Conservation (phyloP, 2,329 filamentous ascomycete genomes). For the Cladosporium sp. region DNA sequence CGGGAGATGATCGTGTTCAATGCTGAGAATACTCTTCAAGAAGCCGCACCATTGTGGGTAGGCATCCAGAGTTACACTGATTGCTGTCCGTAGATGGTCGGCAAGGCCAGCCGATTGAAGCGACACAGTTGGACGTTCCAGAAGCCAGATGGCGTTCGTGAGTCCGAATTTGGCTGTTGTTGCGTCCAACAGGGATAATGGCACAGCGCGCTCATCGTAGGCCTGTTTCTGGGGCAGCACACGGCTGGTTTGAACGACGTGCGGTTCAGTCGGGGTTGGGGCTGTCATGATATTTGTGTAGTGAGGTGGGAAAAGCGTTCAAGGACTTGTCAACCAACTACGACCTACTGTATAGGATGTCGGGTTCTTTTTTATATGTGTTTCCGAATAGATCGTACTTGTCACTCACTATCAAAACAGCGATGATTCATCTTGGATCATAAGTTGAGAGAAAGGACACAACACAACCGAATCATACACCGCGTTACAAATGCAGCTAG, state of each 20-base stretch:
- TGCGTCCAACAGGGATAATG: slow-evolving; percentile 14
- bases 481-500: background rate
- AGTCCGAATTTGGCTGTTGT: slow-evolving; percentile 18
- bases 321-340: background rate
- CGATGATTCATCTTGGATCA: slow-evolving; percentile 3
- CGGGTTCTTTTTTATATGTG: background rate
- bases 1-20: background rate
- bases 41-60: slow-evolving; percentile 16
- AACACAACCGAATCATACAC: background rate
- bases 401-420: background rate
- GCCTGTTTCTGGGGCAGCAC: background rate
- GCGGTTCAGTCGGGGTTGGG: background rate
- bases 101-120: background rate
- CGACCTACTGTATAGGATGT: background rate
- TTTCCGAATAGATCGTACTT: background rate
- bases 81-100: slow-evolving; percentile 2
- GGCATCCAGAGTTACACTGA: slow-evolving; percentile 3
- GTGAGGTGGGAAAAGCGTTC: background rate
- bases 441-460: background rate
- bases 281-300: background rate
- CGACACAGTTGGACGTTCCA: slow-evolving; percentile 12
- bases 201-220: background rate
- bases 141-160: slow-evolving; percentile 16
- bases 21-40: slow-evolving; percentile 1
- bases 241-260: background rate